Evolutionary conservation across 257 asterid species (phyloP), one percentile per base, ranked within the genome.

Genomic region (Jasminum sambac): DNA sequence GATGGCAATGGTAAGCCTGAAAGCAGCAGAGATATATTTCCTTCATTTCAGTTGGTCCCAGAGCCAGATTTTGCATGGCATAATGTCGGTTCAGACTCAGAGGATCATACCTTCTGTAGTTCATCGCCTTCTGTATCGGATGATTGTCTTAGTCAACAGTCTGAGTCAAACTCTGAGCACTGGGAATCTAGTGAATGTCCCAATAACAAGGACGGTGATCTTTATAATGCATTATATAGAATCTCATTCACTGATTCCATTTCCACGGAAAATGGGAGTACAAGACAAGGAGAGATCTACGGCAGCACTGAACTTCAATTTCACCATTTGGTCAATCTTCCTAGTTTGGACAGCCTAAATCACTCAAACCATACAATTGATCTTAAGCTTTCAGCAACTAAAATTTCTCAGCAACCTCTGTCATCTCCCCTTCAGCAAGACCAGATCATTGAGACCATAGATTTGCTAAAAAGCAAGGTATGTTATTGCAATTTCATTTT

Each of bases 31-130:
- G 92, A 84, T 75, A 69, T 78, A 39, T 95, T 88, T 74, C 95
- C 98, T 79, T 89, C 98, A 58, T 95, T 95, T 83, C 99, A 95
- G 89, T 83, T 95, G 85, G 94, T 91, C 30, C 99, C 99, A 9
- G 96, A 90, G 79, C 77, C 73, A 66, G 82, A 84, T 66, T 38
- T 80, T 72, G 72, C 88, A 74, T 77, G 70, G 74, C 85, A 76
- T 25, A 80, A 83, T 73, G 77, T 65, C 55, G 87, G 83, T 80
- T 85, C 96, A 50, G 96, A 91, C 66, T 88, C 99, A 0, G 99
- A 95, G 76, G 91, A 83, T 30, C 97, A 89, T 73, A 87, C 97
- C 76, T 95, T 91, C 80, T 89, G 81, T 75, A 75, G 90, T 79
- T 95, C 99, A 67, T 91, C 98, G 50, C 87, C 95, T n/a, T 87